Evolutionary conservation across 805 yeast genomes (phyloP).

Genomic region (Saccharomycopsis sp.): DNA sequence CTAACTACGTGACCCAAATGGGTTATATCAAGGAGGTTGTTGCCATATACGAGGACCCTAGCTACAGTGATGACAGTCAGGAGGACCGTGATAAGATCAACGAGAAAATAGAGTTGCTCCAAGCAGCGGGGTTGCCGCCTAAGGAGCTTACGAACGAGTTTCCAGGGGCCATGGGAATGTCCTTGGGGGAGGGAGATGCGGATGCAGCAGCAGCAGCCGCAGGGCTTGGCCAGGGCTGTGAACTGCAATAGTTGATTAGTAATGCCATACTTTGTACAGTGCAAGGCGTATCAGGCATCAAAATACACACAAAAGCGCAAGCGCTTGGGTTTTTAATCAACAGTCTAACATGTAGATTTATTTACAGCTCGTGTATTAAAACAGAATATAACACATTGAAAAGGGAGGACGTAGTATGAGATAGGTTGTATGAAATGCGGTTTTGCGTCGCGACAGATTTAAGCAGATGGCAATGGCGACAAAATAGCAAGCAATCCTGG

Average conservation of each 20-base stretch:
- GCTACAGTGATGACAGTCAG: slow-evolving; percentile 45
- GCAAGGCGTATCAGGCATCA: too few species aligned
- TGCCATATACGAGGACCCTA: slow-evolving; percentile 55
- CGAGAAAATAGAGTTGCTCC: slow-evolving; percentile 55
- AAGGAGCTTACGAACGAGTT: slow-evolving; percentile 58
- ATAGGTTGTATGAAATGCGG: too few species aligned
- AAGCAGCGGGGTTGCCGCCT: slow-evolving; percentile 78
- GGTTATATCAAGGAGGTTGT: slow-evolving; percentile 55
- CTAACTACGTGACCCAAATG: slow-evolving; percentile 55
- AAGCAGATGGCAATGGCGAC: slow-evolving; percentile 76
- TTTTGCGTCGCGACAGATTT: too few species aligned
- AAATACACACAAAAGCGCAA: too few species aligned
- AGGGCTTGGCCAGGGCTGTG: slow-evolving; percentile 23
- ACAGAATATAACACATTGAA: background rate
- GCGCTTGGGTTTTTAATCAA: too few species aligned
- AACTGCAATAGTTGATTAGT: slow-evolving; percentile 13
- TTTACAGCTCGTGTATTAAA: slow-evolving; percentile 5
- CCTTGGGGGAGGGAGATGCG: background rate
- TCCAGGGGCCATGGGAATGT: slow-evolving; percentile 31
- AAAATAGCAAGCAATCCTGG: slow-evolving; percentile 66
- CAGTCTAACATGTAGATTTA: background rate
- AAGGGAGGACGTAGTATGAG: background rate
- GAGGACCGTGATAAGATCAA: slow-evolving; percentile 46
- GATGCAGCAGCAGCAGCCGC: slow-evolving; percentile 12
- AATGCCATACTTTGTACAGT: too few species aligned